phyloP scores from a whole-genome alignment of 805 yeast genomes.

The Komagataella pastoris region DNA sequence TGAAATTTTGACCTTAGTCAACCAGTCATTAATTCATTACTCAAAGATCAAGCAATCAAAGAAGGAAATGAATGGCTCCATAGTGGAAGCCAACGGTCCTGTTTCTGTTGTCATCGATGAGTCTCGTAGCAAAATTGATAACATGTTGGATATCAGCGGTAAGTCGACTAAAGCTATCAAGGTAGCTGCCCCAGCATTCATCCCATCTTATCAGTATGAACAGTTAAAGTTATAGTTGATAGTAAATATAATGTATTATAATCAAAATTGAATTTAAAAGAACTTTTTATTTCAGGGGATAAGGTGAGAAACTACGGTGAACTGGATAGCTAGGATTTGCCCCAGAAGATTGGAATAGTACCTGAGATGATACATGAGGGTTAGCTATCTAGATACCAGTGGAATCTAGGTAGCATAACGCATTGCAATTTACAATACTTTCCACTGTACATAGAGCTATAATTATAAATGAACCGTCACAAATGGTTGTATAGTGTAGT shows the following conservation, averaged over 20 bases:
- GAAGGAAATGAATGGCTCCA: conserved; percentile 15
- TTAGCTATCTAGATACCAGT: too few species aligned
- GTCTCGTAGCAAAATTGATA: conserved; percentile 7
- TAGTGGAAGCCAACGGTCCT: conserved; percentile 11
- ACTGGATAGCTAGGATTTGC: too few species aligned
- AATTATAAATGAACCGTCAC: not conserved
- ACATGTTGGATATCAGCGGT: conserved; percentile 11
- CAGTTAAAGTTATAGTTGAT: not conserved
- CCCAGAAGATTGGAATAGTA: too few species aligned
- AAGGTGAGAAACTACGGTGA: too few species aligned
- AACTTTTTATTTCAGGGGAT: too few species aligned
- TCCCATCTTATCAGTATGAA: not conserved
- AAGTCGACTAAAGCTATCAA: conserved; percentile 1
- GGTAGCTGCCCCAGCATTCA: not conserved
- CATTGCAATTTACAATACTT: too few species aligned
- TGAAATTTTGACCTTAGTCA: conserved; percentile 31
- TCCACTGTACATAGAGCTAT: too few species aligned
- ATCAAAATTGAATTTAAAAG: not conserved
- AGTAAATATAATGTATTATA: not conserved
- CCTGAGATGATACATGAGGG: too few species aligned
- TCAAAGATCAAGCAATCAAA: conserved; percentile 3
- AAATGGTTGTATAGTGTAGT: conserved; percentile 49
- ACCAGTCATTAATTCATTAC: conserved; percentile 21
- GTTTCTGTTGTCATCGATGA: conserved; percentile 10
- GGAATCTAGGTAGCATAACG: too few species aligned